A percentile compares a stretch with the other conserved stretches of the same genome.
Conservation (phyloP, 148 eudicot species). For the Spergularia marina region DNA sequence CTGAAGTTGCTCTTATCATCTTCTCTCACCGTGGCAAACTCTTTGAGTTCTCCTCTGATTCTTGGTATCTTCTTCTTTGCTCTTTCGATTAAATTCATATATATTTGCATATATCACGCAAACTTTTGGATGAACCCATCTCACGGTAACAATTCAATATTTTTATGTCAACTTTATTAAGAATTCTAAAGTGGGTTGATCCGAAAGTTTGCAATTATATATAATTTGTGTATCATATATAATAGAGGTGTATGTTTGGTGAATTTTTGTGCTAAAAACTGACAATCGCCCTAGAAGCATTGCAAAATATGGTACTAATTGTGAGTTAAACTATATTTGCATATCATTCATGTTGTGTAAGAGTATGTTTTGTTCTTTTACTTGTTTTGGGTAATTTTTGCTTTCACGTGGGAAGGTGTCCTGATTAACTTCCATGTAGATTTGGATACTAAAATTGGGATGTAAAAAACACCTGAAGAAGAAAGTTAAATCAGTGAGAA, state of each 20-base stretch:
- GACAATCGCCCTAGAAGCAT: no score
- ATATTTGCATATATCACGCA: no score
- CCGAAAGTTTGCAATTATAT: no score
- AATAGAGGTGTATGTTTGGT: no score
- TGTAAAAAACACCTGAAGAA: conserved; percentile 22
- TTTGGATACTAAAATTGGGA: conserved; percentile 14
- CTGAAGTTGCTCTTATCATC: conserved; percentile 46
- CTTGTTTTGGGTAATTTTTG: conserved; percentile 14
- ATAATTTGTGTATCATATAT: no score
- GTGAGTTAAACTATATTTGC: neutral
- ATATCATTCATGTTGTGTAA: neutral
- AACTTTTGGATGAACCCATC: neutral
- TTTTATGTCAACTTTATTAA: no score
- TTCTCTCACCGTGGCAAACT: conserved; percentile 47
- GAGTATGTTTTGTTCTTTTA: neutral
- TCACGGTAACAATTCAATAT: no score
- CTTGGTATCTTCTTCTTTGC: conserved; percentile 21
- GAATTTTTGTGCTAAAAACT: no score
- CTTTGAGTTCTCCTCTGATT: conserved; percentile 42
- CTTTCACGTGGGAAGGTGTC: conserved; percentile 14
- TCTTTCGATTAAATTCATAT: no score
- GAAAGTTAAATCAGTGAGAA: neutral
- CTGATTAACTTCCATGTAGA: conserved; percentile 6
- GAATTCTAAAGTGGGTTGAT: no score
- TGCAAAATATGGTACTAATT: no score